Evolutionary conservation across 164 flowering plant species (phyloP).

Genomic region (Platanus orientalis): DNA sequence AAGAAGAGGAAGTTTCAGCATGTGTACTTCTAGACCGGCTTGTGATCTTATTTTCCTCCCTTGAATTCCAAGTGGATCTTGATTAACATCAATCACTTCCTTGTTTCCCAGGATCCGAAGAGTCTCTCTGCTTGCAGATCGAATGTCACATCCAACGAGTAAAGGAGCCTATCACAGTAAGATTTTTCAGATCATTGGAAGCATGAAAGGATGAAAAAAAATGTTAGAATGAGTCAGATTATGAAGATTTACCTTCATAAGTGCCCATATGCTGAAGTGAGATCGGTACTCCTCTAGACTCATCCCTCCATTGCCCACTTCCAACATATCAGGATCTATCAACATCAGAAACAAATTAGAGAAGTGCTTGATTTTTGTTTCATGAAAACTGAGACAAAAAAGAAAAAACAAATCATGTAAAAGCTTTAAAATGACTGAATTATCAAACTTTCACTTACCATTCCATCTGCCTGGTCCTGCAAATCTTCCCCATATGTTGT

Average conservation of each 20-base stretch:
- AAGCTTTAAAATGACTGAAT: neutral
- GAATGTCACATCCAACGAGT: slow-evolving; percentile 46
- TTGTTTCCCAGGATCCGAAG: slow-evolving; percentile 37
- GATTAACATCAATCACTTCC: slow-evolving; percentile 49
- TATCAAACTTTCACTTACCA: slow-evolving; percentile 27
- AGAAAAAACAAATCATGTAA: neutral
- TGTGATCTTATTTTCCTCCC: slow-evolving; percentile 38
- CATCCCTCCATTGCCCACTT: slow-evolving; percentile 61
- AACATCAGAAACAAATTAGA: neutral
- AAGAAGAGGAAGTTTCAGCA: neutral
- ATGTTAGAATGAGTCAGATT: neutral
- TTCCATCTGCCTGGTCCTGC: slow-evolving; percentile 59
- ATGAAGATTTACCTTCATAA: slow-evolving; percentile 31
- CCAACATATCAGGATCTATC: slow-evolving; percentile 57
- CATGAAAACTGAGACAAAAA: neutral
- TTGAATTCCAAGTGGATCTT: slow-evolving; percentile 44
- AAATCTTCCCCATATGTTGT: slow-evolving; percentile 43
- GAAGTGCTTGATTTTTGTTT: neutral
- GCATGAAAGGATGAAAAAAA: neutral
- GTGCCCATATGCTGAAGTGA: slow-evolving; percentile 55
- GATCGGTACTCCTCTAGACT: slow-evolving; percentile 41
- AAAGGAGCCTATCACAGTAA: slow-evolving; percentile 37
- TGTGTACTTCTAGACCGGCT: slow-evolving; percentile 35
- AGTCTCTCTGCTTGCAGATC: slow-evolving; percentile 30
- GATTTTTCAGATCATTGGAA: neutral